These are phyloP conservation scores for Cutaneotrichosporon arboriforme DNA, from an alignment of 1,284 basidiomycete genomes.

Conservation along the genomic window DNA sequence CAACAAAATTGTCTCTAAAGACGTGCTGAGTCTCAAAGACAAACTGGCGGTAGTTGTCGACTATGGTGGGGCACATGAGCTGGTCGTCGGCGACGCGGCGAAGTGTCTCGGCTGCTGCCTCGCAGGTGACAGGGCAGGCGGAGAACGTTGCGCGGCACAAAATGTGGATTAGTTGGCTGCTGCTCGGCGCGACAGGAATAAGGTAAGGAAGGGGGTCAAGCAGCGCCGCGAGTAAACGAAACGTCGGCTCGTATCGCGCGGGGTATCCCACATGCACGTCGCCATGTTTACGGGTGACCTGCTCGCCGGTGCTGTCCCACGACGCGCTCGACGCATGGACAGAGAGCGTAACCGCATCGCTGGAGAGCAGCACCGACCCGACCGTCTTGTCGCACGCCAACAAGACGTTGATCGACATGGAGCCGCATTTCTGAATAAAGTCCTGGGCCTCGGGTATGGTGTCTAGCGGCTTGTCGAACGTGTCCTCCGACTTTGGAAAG, in stretches of 20 bases:
- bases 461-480: conserved; percentile 58
- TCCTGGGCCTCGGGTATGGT: conserved; percentile 67
- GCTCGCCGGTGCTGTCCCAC: conserved; percentile 39
- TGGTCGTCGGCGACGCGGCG: conserved; percentile 63
- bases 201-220: conserved; percentile 83
- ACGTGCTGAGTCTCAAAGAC: conserved; percentile 69
- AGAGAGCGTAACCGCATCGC: conserved; percentile 67
- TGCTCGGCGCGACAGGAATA: conserved; percentile 50
- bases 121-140: conserved; percentile 68
- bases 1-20: conserved; percentile 61
- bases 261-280: conserved; percentile 70
- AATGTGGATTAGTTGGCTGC: conserved; percentile 62
- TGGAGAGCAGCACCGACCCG: conserved; percentile 73
- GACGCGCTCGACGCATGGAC: conserved; percentile 56
- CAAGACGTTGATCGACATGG: conserved; percentile 61
- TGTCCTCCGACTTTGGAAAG: conserved; percentile 55
- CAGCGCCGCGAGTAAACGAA: conserved; percentile 69
- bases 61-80: conserved; percentile 57
- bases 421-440: conserved; percentile 65
- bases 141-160: conserved; percentile 76
- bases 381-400: conserved; percentile 62
- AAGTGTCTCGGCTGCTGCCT: conserved; percentile 64
- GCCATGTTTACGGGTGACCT: conserved; percentile 54
- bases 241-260: conserved; percentile 57
- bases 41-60: conserved; percentile 67